Evolutionary conservation across 176 grass and related monocot species (phyloP), one percentile per base, ranked within the genome.

Genomic region (Phoenix dactylifera): DNA sequence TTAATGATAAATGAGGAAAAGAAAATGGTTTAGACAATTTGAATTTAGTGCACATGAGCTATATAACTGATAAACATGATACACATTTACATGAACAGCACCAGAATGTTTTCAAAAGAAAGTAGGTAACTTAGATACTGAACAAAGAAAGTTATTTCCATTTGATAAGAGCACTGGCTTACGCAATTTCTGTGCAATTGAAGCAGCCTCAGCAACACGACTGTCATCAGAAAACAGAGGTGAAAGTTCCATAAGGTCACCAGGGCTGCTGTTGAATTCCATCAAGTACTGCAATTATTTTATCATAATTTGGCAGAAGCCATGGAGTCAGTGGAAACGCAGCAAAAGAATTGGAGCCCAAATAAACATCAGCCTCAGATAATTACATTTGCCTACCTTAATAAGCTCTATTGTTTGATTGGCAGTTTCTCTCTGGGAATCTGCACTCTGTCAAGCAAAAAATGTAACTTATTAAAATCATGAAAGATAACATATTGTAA

Each of bases 181-280:
- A 98, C 93, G 84, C 65, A 98, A 85, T 92, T 98, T 98, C 57
- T 92, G 88, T 86, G 93, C 93, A 85, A 98, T 86, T 20, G 93
- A 98, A 86, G 93, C 93, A 79, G 93, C 93, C 73, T 92, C 93
- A 67, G 84, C 84, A 71, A 98, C 93, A 76, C 82, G 84, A 62
- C 93, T 86, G 29, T 98, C 93, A 62, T 98, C 88, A 62, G 93
- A 98, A 83, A 98, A 98, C 77, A 98, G 72, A 64, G 93, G 78
- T 71, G 93, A 98, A 63, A 98, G 93, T 64, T 98, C 93, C 93
- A 98, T 92, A 52, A 98, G 93, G 66, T 98, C 93, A 62, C 93
- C 93, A 65, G 93, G 93, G 59, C 86, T 98, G 67, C 88, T 98
- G 77, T 98, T 98, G 79, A 98, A 98, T 67, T 98, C 93, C 84